A percentile compares a stretch with the other conserved stretches of the same genome.
Conservation (phyloP, 2,329 filamentous ascomycete genomes). For the Aureobasidium sp. region DNA sequence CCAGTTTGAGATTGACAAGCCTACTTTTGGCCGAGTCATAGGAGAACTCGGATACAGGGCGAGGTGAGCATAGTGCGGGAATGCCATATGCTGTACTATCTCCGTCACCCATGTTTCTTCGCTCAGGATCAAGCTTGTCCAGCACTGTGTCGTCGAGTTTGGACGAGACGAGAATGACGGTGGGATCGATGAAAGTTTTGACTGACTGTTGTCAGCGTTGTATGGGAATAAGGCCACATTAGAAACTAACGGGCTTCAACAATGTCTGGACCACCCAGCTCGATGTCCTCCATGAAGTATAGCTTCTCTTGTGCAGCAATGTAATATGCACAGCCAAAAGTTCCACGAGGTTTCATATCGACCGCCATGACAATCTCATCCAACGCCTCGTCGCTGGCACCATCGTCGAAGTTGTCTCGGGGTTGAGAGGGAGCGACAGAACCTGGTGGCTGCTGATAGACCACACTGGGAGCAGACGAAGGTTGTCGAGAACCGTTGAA, state of each 20-base stretch:
- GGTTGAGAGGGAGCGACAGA: background rate
- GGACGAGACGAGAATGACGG: slow-evolving; percentile 48
- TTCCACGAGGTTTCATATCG: slow-evolving; percentile 60
- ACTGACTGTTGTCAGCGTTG: slow-evolving; percentile 33
- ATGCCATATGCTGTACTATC: slow-evolving; percentile 20
- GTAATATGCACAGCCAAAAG: slow-evolving; percentile 79
- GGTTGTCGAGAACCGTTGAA: background rate
- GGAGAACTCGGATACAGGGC: slow-evolving; percentile 50
- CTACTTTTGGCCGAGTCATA: slow-evolving; percentile 58
- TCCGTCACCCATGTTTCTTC: slow-evolving; percentile 22
- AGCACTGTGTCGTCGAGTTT: slow-evolving; percentile 44
- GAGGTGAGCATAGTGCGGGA: slow-evolving; percentile 3
- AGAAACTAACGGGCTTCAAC: slow-evolving; percentile 33
- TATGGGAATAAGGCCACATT: background rate
- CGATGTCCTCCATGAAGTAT: slow-evolving; percentile 68
- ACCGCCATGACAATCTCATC: slow-evolving; percentile 73
- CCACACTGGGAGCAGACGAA: background rate
- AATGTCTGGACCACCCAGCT: slow-evolving; percentile 56
- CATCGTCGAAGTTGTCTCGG: slow-evolving; percentile 17
- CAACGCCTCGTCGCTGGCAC: slow-evolving; percentile 39
- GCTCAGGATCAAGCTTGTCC: slow-evolving; percentile 35
- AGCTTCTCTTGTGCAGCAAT: slow-evolving; percentile 59
- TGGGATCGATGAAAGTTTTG: slow-evolving; percentile 53
- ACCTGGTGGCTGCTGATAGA: background rate
- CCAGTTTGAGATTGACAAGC: slow-evolving; percentile 50